Evolutionary conservation across 495 filamentous ascomycete species (phyloP), one percentile per base, ranked within the genome.

Genomic region (Xylaria bambusicola): DNA sequence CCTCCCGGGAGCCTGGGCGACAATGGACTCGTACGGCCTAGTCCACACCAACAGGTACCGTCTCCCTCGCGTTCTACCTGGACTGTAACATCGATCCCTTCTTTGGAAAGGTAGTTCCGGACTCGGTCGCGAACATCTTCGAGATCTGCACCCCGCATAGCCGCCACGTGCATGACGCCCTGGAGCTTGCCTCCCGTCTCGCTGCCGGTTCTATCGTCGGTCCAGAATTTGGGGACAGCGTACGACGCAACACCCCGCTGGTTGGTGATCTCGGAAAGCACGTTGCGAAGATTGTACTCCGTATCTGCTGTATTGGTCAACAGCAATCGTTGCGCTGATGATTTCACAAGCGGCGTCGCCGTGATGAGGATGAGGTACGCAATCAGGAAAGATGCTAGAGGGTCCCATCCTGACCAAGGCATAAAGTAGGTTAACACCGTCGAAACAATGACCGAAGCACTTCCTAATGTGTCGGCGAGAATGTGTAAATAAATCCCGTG

Each of bases 401-500:
- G 95, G 71, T 99, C 94, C 80, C 93, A 99, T n/a, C 92, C 92
- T 1, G 89, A 77, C 93, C 93, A 98, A 42, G 86, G 87, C 58
- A 87, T 85, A 62, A 89, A 88, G 67, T 96, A 87, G 3, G 95
- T 93, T 2, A 97, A 80, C 0, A 90, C 75, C 4, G 94, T 98
- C 10, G 92, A 96, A 42, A 93, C 86, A 54, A 99, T 96, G 45
- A 99, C 94, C 12, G 93, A 93, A 15, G 92, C 89, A 35, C 92
- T 96, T 12, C 94, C 94, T 18, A 98, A 84, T 0, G 95, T 96
- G 69, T 99, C 94, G 8, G 93, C 95, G 3, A 98, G 79, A 54
- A 99, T 90, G 66, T 99, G 94, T 8, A 99, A 77, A 76, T 93
- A 99, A 60, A 99, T 98, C n/a, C 94, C 94, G 60, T 93, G 86